These are phyloP conservation scores for Sclerotinia subarctica DNA, from an alignment of 2,329 filamentous ascomycete genomes.

Conservation along the genomic window DNA sequence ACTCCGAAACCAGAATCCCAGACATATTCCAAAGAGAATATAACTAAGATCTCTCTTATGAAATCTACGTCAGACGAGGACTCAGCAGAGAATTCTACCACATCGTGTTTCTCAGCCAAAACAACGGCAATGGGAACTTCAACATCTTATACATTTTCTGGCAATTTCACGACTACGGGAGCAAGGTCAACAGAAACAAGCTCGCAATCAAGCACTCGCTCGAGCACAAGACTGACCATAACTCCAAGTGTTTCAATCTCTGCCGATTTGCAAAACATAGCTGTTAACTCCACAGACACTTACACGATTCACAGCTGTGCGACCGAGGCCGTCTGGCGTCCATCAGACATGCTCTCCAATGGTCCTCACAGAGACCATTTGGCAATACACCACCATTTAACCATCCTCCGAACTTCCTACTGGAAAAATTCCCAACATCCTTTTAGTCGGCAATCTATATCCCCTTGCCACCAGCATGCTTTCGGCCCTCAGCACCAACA, in stretches of 20 bases:
- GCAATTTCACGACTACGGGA: neutral
- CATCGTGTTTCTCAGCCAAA: neutral
- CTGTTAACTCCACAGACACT: neutral
- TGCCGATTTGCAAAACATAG: neutral
- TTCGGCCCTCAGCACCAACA: neutral
- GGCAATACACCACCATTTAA: neutral
- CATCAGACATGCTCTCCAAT: neutral
- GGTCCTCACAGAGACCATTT: neutral
- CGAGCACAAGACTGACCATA: too few species aligned
- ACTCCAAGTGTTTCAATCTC: too few species aligned
- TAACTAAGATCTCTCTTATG: too few species aligned
- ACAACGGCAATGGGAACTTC: neutral
- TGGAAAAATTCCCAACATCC: too few species aligned
- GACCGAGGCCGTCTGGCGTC: neutral
- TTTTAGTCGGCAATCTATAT: neutral
- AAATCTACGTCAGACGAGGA: too few species aligned
- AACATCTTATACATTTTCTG: neutral
- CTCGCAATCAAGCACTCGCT: too few species aligned
- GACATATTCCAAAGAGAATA: too few species aligned
- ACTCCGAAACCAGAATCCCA: neutral
- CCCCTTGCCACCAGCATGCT: neutral
- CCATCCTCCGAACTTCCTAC: neutral
- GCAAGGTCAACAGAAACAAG: neutral
- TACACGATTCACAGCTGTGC: conserved; percentile 3
- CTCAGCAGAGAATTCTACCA: neutral